These are phyloP conservation scores for Gastroboletus turbinatus DNA, from an alignment of 1,284 basidiomycete genomes.

Conservation along the genomic window DNA sequence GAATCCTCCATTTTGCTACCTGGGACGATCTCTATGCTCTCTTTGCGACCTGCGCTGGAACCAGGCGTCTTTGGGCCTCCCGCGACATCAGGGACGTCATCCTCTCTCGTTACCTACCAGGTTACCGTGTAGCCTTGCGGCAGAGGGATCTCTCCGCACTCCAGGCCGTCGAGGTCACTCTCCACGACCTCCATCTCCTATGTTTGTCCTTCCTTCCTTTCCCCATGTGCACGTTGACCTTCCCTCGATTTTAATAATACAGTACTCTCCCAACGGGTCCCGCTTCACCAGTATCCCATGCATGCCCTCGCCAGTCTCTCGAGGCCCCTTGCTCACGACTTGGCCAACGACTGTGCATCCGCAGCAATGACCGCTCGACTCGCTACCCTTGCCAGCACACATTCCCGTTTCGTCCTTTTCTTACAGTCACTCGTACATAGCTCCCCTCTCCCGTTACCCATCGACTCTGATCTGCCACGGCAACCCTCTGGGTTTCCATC, in stretches of 20 bases:
- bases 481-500: constrained; percentile 25
- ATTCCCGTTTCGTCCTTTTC: constrained; percentile 72
- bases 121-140: constrained; percentile 47
- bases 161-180: constrained; percentile 49
- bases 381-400: constrained; percentile 51
- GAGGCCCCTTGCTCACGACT: constrained; percentile 31
- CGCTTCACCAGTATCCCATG: constrained; percentile 57
- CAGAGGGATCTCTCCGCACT: constrained; percentile 41
- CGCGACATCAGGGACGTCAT: constrained; percentile 49
- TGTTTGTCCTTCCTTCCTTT: constrained; percentile 43
- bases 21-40: constrained; percentile 60
- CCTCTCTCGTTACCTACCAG: constrained; percentile 59
- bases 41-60: constrained; percentile 46
- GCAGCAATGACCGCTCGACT: constrained; percentile 39
- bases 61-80: constrained; percentile 45
- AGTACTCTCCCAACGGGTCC: constrained; percentile 64
- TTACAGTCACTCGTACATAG: constrained; percentile 70
- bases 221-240: constrained; percentile 10
- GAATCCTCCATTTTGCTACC: constrained; percentile 42
- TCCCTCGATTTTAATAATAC: constrained; percentile 4
- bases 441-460: constrained; percentile 42
- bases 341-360: constrained; percentile 34
- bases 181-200: constrained; percentile 60
- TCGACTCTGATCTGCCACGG: constrained; percentile 41
- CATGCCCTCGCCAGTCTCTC: constrained; percentile 56